A percentile compares a stretch with the other conserved stretches of the same genome.
Conservation (phyloP, 2,329 filamentous ascomycete species). For the Tolypocladium ovalisporum region DNA sequence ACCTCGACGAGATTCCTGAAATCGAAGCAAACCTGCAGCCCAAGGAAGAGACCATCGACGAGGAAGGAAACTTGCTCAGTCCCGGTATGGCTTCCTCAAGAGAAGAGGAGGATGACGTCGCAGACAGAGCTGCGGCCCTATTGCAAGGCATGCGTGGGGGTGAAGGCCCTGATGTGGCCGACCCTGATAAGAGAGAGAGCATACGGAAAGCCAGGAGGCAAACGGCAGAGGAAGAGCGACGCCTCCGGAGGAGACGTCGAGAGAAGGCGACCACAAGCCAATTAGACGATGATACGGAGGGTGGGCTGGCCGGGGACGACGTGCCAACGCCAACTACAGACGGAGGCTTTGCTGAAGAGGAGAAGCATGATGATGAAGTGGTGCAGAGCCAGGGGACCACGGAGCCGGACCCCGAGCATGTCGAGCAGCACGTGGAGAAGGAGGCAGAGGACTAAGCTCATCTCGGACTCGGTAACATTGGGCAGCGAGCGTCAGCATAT, state of each 20-base stretch:
- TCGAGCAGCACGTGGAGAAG: slow-evolving; percentile 6
- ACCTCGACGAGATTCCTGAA: slow-evolving; percentile 52
- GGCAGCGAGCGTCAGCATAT: slow-evolving; percentile 8
- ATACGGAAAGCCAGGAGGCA: slow-evolving; percentile 53
- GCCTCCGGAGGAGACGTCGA: slow-evolving; percentile 53
- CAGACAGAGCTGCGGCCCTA: slow-evolving; percentile 71
- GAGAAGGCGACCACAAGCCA: slow-evolving; percentile 40
- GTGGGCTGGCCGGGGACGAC: slow-evolving; percentile 7
- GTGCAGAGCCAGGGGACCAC: slow-evolving; percentile 6
- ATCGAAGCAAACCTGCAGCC: slow-evolving; percentile 29
- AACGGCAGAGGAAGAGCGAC: slow-evolving; percentile 69
- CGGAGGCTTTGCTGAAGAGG: slow-evolving; percentile 4
- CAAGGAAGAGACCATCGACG: slow-evolving; percentile 27
- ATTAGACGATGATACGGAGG: slow-evolving; percentile 14
- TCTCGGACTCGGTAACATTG: slow-evolving; percentile 10
- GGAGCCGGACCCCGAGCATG: neutral
- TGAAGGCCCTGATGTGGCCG: slow-evolving; percentile 42
- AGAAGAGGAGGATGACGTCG: slow-evolving; percentile 59
- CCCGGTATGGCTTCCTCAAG: slow-evolving; percentile 34
- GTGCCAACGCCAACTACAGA: slow-evolving; percentile 4
- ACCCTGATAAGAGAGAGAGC: slow-evolving; percentile 42
- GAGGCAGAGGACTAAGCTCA: slow-evolving; percentile 3
- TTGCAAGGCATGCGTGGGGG: slow-evolving; percentile 72
- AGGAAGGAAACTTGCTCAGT: slow-evolving; percentile 41
- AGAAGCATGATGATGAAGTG: slow-evolving; percentile 1